Evolutionary conservation across 192 early-diverging fungal genomes (phyloP), one percentile per base, ranked within the genome.

Genomic region (Coemansia sp.): DNA sequence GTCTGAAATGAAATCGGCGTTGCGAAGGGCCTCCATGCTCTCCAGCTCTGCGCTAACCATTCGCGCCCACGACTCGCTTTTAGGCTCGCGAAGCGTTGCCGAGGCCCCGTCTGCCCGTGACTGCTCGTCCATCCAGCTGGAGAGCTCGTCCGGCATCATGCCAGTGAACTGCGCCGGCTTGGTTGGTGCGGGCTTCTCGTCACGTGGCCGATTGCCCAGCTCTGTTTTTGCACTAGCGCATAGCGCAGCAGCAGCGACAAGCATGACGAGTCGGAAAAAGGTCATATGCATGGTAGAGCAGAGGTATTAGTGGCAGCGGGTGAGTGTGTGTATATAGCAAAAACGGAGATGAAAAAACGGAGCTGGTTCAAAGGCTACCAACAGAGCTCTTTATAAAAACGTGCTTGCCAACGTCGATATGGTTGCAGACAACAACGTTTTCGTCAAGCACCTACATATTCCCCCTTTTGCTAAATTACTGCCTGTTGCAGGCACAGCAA

Each of bases 101-200:
- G 52, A 53, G 3, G 16, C n/a, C n/a, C 37, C 58, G 21, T 52
- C 66, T 1, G 65, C 61, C 20, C 33, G 66, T 35, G 12, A 66
- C 26, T 59, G 31, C 70, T 73, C 57, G 25, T 59, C 59, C 25
- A 73, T 62, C 66, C 62, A 69, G 26, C 3, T 20, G 21, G 67
- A 78, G 59, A 78, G 67, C 33, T 72, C 76, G 33, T 69, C 66
- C 2, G 76, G 76, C 76, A 62, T 67, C 67, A 78, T 37, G 6
- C 76, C 76, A 2, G 65, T 66, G 20, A 78, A 78, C 33, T 55
- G 61, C 12, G 67, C 60, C 2, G 52, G 1, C 25, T 28, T 55
- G 21, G 25, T 55, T 13, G 12, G 25, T 3, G 48, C 48, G 14
- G 26, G 25, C 14, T 4, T 21, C 6, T 14, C 21, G 7, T 31